Base-by-base conservation (phyloP, 768 basidiomycete species). In the Fomitopsis pulvina region DNA sequence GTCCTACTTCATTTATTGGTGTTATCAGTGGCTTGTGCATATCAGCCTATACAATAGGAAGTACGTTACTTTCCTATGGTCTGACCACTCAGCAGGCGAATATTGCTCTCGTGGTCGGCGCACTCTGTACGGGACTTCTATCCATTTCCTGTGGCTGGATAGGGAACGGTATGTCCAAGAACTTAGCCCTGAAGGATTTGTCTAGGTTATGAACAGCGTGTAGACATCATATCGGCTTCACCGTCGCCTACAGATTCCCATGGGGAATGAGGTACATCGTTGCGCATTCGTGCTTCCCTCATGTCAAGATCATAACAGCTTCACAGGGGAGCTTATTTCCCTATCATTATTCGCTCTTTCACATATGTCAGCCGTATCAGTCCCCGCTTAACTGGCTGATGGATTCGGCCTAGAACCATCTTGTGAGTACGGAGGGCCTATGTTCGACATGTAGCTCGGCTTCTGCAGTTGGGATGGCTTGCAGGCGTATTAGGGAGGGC, bases 1-100 rank as follows among this genome's bases (percentile, higher is more conserved):
- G 53, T 57, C 52, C 3, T 60, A 54, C 49, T 54, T 57, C 25
- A 53, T 53, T 18, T 60, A 51, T 45, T 60, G 58, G 58, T 29
- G 53, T n/a, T 20, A 48, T 60, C 22, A 57, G 51, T 14, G 51
- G 52, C 27, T 51, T 60, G 48, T 52, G 50, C 40, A 57, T 57
- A 30, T 50, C 51, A 18, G 52, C 49, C 2, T 57, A 53, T 48
- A 52, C 53, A 24, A 52, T 52, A 4, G 57, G 53, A 4, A 54
- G 53, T 7, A 54, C 53, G 25, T 46, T 57, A 11, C 53, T 57
- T 11, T 53, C 51, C 2, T 34, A 54, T 25, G 53, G 53, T 3
- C 48, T 57, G 41, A 52, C 49, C n/a, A 53, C 54, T 11, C 52
- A 51, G 53, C 57, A 57, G 34, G 53, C 57, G 8, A 50, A 54